Conservation (phyloP, 2,329 filamentous ascomycete species). For the Tolypocladium capitatum region DNA sequence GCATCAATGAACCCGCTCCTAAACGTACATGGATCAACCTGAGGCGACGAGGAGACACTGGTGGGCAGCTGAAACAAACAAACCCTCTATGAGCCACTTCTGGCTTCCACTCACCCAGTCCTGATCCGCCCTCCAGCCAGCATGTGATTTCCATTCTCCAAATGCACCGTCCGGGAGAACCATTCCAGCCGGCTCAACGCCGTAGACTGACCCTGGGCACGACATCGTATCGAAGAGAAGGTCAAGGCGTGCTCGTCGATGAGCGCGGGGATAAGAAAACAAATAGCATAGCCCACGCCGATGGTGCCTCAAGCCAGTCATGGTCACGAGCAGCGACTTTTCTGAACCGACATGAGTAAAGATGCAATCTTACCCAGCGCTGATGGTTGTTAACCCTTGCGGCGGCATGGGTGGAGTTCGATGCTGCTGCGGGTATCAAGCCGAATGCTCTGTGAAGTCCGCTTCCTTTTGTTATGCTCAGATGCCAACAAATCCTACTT, state of each 20-base stretch:
- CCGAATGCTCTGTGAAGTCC: not conserved
- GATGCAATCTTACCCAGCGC: not conserved
- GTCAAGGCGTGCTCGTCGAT: not conserved
- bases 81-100: not conserved
- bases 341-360: not conserved
- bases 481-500: not conserved
- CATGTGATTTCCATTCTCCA: not conserved
- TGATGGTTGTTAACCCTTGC: not conserved
- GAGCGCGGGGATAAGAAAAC: not conserved
- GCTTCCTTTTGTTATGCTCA: not conserved
- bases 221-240: not conserved
- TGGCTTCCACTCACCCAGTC: not conserved
- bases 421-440: not conserved
- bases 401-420: not conserved
- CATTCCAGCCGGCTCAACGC: not conserved
- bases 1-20: not conserved
- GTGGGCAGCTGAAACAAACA: not conserved
- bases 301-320: not conserved
- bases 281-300: not conserved
- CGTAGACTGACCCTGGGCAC: not conserved
- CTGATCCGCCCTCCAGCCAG: not conserved
- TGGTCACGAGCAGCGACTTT: not conserved
- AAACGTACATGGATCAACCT: not conserved
- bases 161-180: not conserved
- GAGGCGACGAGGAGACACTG: not conserved